Evolutionary conservation across 352 stramenopile species (phyloP), one percentile per base, ranked within the genome.

Genomic region (Saprolegnia diclina): DNA sequence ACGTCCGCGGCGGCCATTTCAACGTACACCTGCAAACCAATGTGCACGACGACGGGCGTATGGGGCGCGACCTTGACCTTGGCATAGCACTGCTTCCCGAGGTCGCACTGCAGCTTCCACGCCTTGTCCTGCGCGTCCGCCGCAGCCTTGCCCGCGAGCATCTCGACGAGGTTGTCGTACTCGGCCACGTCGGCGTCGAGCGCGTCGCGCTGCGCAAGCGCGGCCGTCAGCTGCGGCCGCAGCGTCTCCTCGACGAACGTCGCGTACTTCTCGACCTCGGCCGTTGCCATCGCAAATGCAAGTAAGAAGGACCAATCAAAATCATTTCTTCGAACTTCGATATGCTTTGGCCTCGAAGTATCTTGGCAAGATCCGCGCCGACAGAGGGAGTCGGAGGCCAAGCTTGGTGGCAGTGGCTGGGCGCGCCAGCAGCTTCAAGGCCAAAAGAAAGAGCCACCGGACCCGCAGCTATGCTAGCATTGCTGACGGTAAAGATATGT

Each of bases 1-100:
- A 69, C 48, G 14, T 69, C 63, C 16, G 29, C 22, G 1, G 53
- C 63, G 10, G n/a, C 13, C 44, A 69, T 56, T 16, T 69, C 63
- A 11, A 69, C 37, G 63, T 48, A 69, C 10, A 69, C 63, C 61
- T 69, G 63, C 37, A 69, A 24, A 0, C 63, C 63, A 4, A 69
- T 21, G 32, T 69, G 63, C 45, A 69, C 63, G 16, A 69, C 46
- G 3, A 69, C 46, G 19, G 21, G 29, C 35, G 63, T 63, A 11
- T 69, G 63, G 14, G 63, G 29, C 21, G 63, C 42, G 13, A 69
- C 63, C 29, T 69, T 69, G 63, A 69, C 63, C 42, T 69, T 69
- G 63, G 61, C 38, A 46, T 61, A 69, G 26, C 45, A 61, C 42
- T 69, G 63, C 46, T 69, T 69, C 16, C 63, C 63, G 19, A 69